Conservation (phyloP, 1,139 yeast genomes). For the Pneumocystis canis region DNA sequence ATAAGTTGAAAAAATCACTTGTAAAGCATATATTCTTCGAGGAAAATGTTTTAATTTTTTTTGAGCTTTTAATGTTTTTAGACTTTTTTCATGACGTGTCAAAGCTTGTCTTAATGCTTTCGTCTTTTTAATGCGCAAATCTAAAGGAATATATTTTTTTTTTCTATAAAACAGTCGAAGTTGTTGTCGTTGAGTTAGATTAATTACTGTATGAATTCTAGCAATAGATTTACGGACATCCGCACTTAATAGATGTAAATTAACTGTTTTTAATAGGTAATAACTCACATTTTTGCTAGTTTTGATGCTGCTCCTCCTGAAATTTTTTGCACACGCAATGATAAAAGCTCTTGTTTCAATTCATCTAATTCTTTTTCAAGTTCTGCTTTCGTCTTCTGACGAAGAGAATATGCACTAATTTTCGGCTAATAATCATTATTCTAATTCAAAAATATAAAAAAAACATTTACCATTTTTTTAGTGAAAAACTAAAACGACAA, state of each 20-base stretch:
- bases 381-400: slow-evolving; percentile 94
- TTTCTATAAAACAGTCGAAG: slow-evolving; percentile 88
- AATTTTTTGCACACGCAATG: slow-evolving; percentile 90
- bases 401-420: slow-evolving; percentile 52
- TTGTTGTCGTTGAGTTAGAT: slow-evolving; percentile 90
- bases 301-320: slow-evolving; percentile 60
- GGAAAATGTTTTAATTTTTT: slow-evolving; percentile 94
- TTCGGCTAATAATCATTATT: not conserved
- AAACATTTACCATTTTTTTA: not conserved
- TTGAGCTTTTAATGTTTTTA: slow-evolving; percentile 75
- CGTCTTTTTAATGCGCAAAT: slow-evolving; percentile 98
- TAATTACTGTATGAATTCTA: slow-evolving; percentile 91
- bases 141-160: slow-evolving; percentile 96
- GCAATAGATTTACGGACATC: slow-evolving; percentile 98
- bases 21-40: slow-evolving; percentile 95
- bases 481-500: not conserved
- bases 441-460: not conserved
- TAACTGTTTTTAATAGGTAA: not conserved
- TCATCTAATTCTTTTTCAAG: slow-evolving; percentile 88
- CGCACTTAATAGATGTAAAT: slow-evolving; percentile 25
- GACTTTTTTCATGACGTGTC: slow-evolving; percentile 71
- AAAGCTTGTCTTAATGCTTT: slow-evolving; percentile 98
- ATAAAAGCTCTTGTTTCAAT: slow-evolving; percentile 92
- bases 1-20: slow-evolving; percentile 32
- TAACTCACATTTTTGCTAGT: slow-evolving; percentile 48